Base-by-base conservation (phyloP, 1,284 basidiomycete species). In the Ustilago vetiveriae region DNA sequence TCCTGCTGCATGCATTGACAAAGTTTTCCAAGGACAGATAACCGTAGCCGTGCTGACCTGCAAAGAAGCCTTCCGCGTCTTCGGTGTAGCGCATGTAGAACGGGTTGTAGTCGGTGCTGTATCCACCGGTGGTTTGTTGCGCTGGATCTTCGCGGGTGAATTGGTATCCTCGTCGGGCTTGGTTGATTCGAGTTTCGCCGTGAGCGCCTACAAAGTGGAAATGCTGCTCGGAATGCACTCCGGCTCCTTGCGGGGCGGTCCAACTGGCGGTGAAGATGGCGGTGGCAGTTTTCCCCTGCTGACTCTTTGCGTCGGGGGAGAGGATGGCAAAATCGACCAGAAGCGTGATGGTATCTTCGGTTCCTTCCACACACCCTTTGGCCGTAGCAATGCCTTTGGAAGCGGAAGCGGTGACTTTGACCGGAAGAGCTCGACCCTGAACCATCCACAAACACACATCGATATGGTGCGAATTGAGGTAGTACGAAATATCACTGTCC, bases 81-180 rank as follows among this genome's bases (percentile, higher is more conserved):
- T 92, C 92, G 44, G 92, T 90, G 84, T 95, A 95, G 80, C 94
- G 92, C 90, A 94, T 93, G 84, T 94, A 94, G 88, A 94, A 94
- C 17, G 92, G 91, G 83, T 92, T 92, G 83, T 88, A 90, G 50
- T 83, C 84, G 54, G 56, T 57, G 48, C 59, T 54, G 5, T n/a
- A 3, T 2, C 68, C 68, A 16, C 68, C 68, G 3, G 63, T 82
- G 88, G 88, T 89, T 29, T 86, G 83, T 84, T 92, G 93, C 45
- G 92, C 91, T 16, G 86, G 86, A 36, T 92, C 91, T 80, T 94
- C 92, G 44, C 88, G 85, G 37, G 90, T 90, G 72, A 92, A 87
- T 79, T 91, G 90, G 85, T 95, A 95, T 6, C 93, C 93, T 76
- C 92, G 88, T 81, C 92, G 91, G 23, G 92, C 92, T 83, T 95